A percentile compares a stretch with the other conserved stretches of the same genome.
These are phyloP conservation scores for Magnusiomyces ingens DNA, from an alignment of 1,139 yeast genomes.

Conservation along the genomic window DNA sequence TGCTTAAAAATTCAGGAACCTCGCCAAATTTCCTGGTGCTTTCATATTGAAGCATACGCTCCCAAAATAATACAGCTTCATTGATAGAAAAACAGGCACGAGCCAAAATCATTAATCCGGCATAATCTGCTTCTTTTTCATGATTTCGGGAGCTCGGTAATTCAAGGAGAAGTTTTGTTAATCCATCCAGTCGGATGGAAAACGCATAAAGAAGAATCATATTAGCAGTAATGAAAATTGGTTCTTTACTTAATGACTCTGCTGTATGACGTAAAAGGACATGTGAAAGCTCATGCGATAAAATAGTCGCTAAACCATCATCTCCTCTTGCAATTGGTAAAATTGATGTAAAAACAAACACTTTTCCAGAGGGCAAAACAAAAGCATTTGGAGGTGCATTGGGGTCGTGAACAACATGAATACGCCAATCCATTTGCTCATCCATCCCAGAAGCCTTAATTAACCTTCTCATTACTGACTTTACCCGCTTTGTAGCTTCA, in stretches of 20 bases:
- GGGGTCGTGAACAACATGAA: slow-evolving; percentile 72
- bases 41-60: slow-evolving; percentile 66
- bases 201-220: slow-evolving; percentile 41
- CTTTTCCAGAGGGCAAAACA: slow-evolving; percentile 92
- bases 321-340: slow-evolving; percentile 73
- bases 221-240: slow-evolving; percentile 46
- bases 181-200: slow-evolving; percentile 32
- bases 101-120: slow-evolving; percentile 88
- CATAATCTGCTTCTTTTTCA: slow-evolving; percentile 95
- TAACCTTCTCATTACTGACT: slow-evolving; percentile 54
- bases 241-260: slow-evolving; percentile 52
- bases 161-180: slow-evolving; percentile 54
- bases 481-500: slow-evolving; percentile 46
- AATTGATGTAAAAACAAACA: slow-evolving; percentile 78
- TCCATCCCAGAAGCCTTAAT: slow-evolving; percentile 38
- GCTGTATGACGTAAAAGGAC: slow-evolving; percentile 88
- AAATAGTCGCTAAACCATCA: slow-evolving; percentile 88
- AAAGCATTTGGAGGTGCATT: slow-evolving; percentile 85
- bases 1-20: slow-evolving; percentile 58
- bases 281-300: slow-evolving; percentile 90
- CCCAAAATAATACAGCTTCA: slow-evolving; percentile 74
- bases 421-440: slow-evolving; percentile 58
- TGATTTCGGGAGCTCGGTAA: slow-evolving; percentile 85
- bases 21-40: slow-evolving; percentile 19
- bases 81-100: slow-evolving; percentile 76